These are phyloP conservation scores for Pachysandra terminalis DNA, from an alignment of 164 flowering plant genomes.

Conservation along the genomic window DNA sequence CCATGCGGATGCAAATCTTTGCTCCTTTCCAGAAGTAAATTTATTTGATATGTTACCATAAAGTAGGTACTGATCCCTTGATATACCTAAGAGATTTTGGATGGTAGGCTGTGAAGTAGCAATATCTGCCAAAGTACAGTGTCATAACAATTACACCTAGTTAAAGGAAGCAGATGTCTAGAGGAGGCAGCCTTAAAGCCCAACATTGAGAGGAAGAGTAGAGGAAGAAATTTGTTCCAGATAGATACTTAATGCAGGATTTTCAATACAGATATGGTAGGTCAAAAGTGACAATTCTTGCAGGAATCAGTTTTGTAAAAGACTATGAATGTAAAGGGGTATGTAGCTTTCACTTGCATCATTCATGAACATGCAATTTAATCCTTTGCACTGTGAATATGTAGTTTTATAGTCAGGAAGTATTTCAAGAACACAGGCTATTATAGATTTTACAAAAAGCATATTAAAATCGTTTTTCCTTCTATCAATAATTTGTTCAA, in stretches of 20 bases:
- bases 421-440: no score
- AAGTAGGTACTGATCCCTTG: constrained; percentile 30
- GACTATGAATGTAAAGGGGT: no score
- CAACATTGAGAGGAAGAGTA: background rate
- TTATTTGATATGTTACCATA: constrained; percentile 21
- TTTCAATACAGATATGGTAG: background rate
- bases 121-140: constrained; percentile 40
- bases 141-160: background rate
- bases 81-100: constrained; percentile 26
- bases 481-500: no score
- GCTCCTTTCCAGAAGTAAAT: constrained; percentile 29
- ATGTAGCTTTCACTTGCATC: no score
- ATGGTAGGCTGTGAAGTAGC: constrained; percentile 53
- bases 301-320: no score
- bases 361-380: no score
- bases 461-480: no score
- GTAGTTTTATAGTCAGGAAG: no score
- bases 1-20: constrained; percentile 27
- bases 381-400: no score
- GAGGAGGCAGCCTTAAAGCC: background rate
- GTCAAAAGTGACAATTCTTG: no score
- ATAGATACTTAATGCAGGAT: background rate
- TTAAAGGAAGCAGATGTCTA: background rate
- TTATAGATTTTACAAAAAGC: no score
- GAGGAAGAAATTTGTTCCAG: background rate